Evolutionary conservation across 2,329 filamentous ascomycete genomes (phyloP), one percentile per base, ranked within the genome.

Genomic region (Talaromyces albobiverticillius): DNA sequence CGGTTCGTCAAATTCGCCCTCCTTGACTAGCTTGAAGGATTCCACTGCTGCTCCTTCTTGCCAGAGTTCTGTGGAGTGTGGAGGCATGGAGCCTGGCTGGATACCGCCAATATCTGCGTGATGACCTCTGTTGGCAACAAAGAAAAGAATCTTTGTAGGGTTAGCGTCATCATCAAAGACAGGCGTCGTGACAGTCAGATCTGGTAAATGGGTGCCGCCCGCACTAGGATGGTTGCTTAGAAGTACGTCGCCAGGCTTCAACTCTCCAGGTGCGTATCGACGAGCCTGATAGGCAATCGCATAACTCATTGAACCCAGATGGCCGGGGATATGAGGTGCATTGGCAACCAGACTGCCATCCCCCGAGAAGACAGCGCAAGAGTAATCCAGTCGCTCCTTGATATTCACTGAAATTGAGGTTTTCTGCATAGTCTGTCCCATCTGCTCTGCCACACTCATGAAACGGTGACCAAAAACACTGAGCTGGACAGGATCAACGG

Each of bases 71-170:
- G 70, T 75, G 3, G 72, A 76, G 29, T 74, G 75, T 3, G 76
- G 73, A 83, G 89, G 90, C 90, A 94, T 94, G 1, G 85, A 89
- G 0, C 89, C 89, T 0, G 89, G 88, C 0, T 90, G 77, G 41
- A 92, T 90, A 7, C 89, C 90, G 11, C 90, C 89, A 59, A 94
- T 93, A 62, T 93, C 89, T 8, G 89, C 89, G 62, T 93, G 89
- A 65, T 93, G 89, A 0, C 88, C 89, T 34, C 88, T 81, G 3
- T 86, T 90, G 0, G 89, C 89, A 1, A 90, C 88, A 58, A 91
- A 93, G 71, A 93, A 93, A 52, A 91, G 79, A 55, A 93, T 91
- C 14, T 86, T 82, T 55, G 87, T 82, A 2, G 84, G 86, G 59
- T 45, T 45, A 1, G 66, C 66, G 5, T 67, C 67, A 6, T 73